Base-by-base conservation (phyloP, 257 asterid species). In the Solanum neorickii region DNA sequence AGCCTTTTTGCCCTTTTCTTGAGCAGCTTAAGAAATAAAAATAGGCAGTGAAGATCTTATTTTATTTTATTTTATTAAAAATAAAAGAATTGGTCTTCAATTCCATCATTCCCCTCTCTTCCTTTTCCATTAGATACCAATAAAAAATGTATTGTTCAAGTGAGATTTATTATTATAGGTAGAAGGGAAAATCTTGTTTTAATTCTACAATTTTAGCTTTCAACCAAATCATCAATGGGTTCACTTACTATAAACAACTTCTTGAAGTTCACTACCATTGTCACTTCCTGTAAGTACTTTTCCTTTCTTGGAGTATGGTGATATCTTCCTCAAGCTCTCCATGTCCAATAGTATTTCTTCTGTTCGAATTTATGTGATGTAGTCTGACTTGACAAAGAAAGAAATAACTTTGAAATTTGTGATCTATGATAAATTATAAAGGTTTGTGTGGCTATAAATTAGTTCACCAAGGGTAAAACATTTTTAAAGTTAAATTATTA, bases 301-400 rank as follows among this genome's bases (percentile, higher is more conserved):
- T 78, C 10, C 84, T 78, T 78, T 27, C 25, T 9, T 44, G 0
- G 84, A 76, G 3, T 76, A 12, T 12, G 59, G 83, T 41, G 83
- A 42, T 42, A 42, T 42, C 25, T n/a, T n/a, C 33, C 33, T 75
- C n/a, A 75, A 41, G 2, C 35, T 16, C 52, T 39, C 83, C 83
- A 41, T 41, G 83, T 76, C 35, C 59, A 76, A 6, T 76, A 0
- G 21, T 39, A 62, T 12, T 23, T 18, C 0, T 0, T 23, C 1
- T 5, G 7, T 60, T 1, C 0, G 0, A 60, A 60, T 60, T 60
- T 23, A 10, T 52, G 4, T 18, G 4, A 52, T 0, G 11, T 52
- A 16, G 10, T 52, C 0, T 52, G 4, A 18, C 0, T 2, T 52
- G 62, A 16, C 4, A 18, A 16, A 52, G 3, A 52, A 52, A 52